Conservation (phyloP, 768 basidiomycete species). For the Cubamyces lactineus region DNA sequence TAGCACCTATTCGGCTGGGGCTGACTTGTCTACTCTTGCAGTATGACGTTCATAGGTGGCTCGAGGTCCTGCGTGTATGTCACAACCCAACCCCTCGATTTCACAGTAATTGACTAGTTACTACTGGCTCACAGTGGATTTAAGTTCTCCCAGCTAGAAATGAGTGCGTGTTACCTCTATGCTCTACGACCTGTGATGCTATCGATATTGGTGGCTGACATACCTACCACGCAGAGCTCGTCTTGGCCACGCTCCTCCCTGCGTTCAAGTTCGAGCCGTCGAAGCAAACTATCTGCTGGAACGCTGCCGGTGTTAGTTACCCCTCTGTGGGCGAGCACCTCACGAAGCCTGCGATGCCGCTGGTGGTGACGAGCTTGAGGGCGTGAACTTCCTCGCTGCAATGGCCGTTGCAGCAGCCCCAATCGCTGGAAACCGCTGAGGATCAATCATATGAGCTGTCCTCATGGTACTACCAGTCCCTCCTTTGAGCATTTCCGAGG, state of each 20-base stretch:
- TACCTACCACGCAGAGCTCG: slow-evolving; percentile 27
- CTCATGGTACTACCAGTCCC: too few relatives aligned
- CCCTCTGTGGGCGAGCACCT: slow-evolving; percentile 27
- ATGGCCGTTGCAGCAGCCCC: too few relatives aligned
- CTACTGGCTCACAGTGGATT: slow-evolving; percentile 19
- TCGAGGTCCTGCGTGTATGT: slow-evolving; percentile 30
- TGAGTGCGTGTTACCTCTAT: slow-evolving; percentile 19
- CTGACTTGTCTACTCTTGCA: not conserved
- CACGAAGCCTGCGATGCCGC: slow-evolving; percentile 28
- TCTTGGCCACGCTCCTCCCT: slow-evolving; percentile 32
- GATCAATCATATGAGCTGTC: too few relatives aligned
- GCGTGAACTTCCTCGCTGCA: too few relatives aligned
- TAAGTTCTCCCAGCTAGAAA: slow-evolving; percentile 30
- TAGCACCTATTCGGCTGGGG: not conserved
- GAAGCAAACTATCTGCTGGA: slow-evolving; percentile 33
- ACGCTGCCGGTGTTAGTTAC: slow-evolving; percentile 31
- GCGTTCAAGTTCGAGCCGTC: slow-evolving; percentile 33
- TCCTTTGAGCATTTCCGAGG: too few relatives aligned
- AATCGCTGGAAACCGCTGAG: too few relatives aligned
- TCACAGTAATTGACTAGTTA: too few relatives aligned
- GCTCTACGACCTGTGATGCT: too few relatives aligned
- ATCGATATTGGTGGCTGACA: not conserved
- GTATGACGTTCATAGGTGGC: slow-evolving; percentile 32
- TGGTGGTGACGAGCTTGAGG: slow-evolving; percentile 21
- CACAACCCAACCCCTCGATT: not conserved